A percentile compares a stretch with the other conserved stretches of the same genome.
Evolutionary conservation across 1,284 basidiomycete genomes (phyloP).

Genomic region (Pyrrhoderma lamaoense): DNA sequence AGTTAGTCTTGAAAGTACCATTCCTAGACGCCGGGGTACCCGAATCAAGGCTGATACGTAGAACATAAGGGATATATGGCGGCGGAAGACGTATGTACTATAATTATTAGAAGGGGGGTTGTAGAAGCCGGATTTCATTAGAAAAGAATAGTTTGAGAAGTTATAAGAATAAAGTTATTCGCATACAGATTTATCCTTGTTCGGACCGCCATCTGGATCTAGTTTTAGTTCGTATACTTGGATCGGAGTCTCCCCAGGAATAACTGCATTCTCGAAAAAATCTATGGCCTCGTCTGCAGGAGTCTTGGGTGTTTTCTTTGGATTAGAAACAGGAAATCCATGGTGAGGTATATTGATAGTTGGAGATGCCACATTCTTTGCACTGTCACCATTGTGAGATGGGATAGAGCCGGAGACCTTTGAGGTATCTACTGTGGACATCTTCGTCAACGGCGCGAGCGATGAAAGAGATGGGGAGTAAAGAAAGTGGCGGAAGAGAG

Average conservation of each 20-base stretch:
- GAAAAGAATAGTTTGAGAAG: neutral
- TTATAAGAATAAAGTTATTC: constrained; percentile 19
- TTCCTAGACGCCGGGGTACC: constrained; percentile 84
- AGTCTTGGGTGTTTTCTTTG: constrained; percentile 61
- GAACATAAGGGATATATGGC: constrained; percentile 80
- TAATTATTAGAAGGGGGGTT: constrained; percentile 1
- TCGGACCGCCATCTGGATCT: constrained; percentile 85
- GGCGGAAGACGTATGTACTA: constrained; percentile 94
- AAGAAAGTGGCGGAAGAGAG: neutral
- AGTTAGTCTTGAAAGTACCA: constrained; percentile 90
- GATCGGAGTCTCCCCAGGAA: constrained; percentile 54
- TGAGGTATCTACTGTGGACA: neutral
- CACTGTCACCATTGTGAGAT: neutral
- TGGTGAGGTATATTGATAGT: constrained; percentile 25
- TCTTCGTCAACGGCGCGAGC: neutral
- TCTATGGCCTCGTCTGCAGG: constrained; percentile 87
- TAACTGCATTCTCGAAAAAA: constrained; percentile 65
- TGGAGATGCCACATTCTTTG: constrained; percentile 12
- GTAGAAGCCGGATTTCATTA: constrained; percentile 1
- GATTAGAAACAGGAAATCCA: constrained; percentile 21
- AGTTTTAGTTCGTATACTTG: constrained; percentile 80
- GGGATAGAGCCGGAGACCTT: constrained; percentile 3
- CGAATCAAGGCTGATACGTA: constrained; percentile 83
- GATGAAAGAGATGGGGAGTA: neutral
- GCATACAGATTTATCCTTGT: constrained; percentile 72